Evolutionary conservation across 2,329 filamentous ascomycete species (phyloP), one percentile per base, ranked within the genome.

Genomic region (Talaromyces sp.): DNA sequence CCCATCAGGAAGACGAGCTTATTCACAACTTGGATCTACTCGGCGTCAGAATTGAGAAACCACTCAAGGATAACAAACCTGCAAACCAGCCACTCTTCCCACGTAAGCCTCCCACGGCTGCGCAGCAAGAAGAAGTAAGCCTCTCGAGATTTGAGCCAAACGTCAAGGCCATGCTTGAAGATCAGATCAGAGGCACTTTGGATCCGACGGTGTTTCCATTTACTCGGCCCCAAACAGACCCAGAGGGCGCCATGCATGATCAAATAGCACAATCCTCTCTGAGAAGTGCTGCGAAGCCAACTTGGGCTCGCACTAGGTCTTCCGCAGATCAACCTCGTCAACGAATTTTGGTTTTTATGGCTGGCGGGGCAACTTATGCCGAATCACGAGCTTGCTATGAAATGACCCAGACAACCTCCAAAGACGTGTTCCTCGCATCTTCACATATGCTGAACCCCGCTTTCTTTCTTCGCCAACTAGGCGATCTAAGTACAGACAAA

Each of bases 311-410:
- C 58, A 88, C 90, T 10, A 88, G 92, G 51, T 84, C 89, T 53
- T 85, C 87, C 30, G 87, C 80, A 62, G 85, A 82, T 63, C 93
- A 98, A 72, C 96, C 93, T 66, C 86, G 89, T 58, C 95, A 99
- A 73, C 87, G 95, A 58, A 84, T 98, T 59, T 90, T 99, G 62
- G 88, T 98, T 17, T 98, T 96, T 73, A 89, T 98, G 84, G 95
- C 93, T 1, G 95, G 95, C 55, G 95, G 95, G 52, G 95, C 95
- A 22, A 98, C 95, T 0, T 96, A 93, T 73, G 92, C 91, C 5
- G 95, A 99, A 77, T 85, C 91, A 33, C 87, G 95, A 30, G 84
- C 88, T 13, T 99, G 95, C 77, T 98, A 98, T 73, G 92, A 97
- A 69, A 80, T 93, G 28, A 89, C 91, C 2, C 84, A 87, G 58